Base-by-base conservation (phyloP, 2,329 filamentous ascomycete species). In the Ophiocordyceps camponoti-saundersi region DNA sequence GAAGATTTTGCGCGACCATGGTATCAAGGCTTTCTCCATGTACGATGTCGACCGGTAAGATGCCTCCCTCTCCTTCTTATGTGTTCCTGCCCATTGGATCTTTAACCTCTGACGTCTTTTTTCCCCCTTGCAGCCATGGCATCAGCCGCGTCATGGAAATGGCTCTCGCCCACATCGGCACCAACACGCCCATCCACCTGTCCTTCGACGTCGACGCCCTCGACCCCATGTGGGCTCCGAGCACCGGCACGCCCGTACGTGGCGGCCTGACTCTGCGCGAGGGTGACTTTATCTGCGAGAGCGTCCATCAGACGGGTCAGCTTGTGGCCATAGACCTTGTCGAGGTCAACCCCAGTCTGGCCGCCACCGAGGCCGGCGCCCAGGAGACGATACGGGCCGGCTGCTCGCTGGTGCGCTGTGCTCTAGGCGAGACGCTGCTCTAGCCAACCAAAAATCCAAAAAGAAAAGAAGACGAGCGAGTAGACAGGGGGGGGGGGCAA, bases 21-120 rank as follows among this genome's bases (percentile, higher is more conserved):
- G 83, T 41, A 92, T 98, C 70, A 90, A 86, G 71, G 90, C 90
- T 4, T 98, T 96, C 60, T 90, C 83, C 68, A 98, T 98, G 92
- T 92, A 95, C 61, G 92, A 98, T 61, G 84, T 98, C 63, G 92
- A 98, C 65, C 75, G 78, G 83, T 87, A 69, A 57, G 74, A 60
- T 1, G 2, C 6, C 16, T 18, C 16, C 16, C 18, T 6, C 10
- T 6, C 6, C 13, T 6, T n/a, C 16, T 10, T 39, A 7, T 18
- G 16, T 39, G 16, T n/a, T 18, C 3, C n/a, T n/a, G n/a, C n/a
- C n/a, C n/a, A n/a, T n/a, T n/a, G n/a, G n/a, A n/a, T n/a, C n/a
- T n/a, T n/a, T 26, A 15, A 22, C 13, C n/a, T 13, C 13, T 43
- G 20, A 21, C n/a, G 10, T 30, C 2, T 44, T 6, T 32, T 29